Percentiles rank a stretch among this genome's conserved stretches.
Evolutionary conservation across 208 protist species (phyloP).

Genomic region (Acanthamoeba royreba): DNA sequence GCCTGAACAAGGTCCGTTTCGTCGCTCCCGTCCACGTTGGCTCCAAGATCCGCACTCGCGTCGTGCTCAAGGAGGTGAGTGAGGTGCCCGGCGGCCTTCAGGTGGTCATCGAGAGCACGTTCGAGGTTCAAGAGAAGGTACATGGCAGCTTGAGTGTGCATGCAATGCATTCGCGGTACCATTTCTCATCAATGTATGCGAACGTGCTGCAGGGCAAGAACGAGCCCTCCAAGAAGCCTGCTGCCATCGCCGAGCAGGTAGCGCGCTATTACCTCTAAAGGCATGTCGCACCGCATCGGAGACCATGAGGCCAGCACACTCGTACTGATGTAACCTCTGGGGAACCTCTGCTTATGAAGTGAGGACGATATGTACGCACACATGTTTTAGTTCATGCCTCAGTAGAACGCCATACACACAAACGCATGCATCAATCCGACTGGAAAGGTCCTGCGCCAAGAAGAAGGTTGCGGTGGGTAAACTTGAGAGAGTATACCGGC

Average conservation of each 20-base stretch:
- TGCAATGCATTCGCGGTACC: too few relatives aligned
- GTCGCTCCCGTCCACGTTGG: slow-evolving; percentile 53
- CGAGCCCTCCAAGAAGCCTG: not conserved
- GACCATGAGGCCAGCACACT: too few relatives aligned
- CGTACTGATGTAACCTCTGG: too few relatives aligned
- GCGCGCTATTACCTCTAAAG: not conserved
- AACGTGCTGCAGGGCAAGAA: not conserved
- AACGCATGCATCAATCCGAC: too few relatives aligned
- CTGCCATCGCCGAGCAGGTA: not conserved
- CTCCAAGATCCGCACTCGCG: slow-evolving; percentile 39
- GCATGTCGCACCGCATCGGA: too few relatives aligned
- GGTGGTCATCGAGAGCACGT: slow-evolving; percentile 50
- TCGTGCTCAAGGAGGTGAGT: slow-evolving; percentile 43
- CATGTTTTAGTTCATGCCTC: too few relatives aligned
- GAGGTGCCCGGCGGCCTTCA: slow-evolving; percentile 26
- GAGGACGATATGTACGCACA: too few relatives aligned
- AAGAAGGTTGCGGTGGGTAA: slow-evolving; percentile 77
- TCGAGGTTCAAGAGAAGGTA: slow-evolving; percentile 35
- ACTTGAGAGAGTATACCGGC: slow-evolving; percentile 73
- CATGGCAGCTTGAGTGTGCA: not conserved
- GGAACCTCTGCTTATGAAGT: too few relatives aligned
- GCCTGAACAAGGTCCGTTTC: slow-evolving; percentile 66
- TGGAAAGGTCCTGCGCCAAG: slow-evolving; percentile 71
- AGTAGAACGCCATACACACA: too few relatives aligned
- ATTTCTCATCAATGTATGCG: not conserved